phyloP scores from a whole-genome alignment of 2,329 filamentous ascomycete genomes.

The Aureobasidium melanogenum region DNA sequence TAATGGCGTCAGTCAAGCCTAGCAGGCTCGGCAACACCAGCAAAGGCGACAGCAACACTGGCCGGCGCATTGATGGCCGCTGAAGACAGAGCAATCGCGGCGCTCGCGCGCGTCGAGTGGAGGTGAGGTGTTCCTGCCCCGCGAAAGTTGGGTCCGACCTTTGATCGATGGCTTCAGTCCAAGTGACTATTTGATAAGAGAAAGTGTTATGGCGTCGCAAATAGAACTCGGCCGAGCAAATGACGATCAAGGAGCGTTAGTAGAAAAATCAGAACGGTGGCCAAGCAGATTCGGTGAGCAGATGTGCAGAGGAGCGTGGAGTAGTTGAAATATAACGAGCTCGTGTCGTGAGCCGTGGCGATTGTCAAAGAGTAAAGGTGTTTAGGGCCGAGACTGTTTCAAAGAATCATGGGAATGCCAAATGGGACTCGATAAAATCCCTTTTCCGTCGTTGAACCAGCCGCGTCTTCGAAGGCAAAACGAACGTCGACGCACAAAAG shows the following conservation, averaged over 20 bases:
- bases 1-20: neutral
- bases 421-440: neutral
- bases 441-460: neutral
- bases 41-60: neutral
- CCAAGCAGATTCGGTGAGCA: neutral
- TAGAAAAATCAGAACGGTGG: neutral
- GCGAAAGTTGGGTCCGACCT: neutral
- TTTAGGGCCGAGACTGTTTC: slow-evolving; percentile 1
- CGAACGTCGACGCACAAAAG: neutral
- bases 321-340: neutral
- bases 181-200: neutral
- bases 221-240: neutral
- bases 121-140: neutral
- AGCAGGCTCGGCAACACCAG: neutral
- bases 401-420: neutral
- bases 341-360: neutral
- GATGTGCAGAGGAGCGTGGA: no score
- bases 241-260: neutral
- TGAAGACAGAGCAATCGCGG: neutral
- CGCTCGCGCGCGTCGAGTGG: slow-evolving; percentile 1
- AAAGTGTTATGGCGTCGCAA: neutral
- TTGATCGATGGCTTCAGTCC: neutral
- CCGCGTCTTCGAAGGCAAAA: neutral
- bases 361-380: neutral
- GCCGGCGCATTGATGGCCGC: neutral